These are phyloP conservation scores for Phaeolepiota aurea DNA, from an alignment of 768 basidiomycete species.

Conservation along the genomic window DNA sequence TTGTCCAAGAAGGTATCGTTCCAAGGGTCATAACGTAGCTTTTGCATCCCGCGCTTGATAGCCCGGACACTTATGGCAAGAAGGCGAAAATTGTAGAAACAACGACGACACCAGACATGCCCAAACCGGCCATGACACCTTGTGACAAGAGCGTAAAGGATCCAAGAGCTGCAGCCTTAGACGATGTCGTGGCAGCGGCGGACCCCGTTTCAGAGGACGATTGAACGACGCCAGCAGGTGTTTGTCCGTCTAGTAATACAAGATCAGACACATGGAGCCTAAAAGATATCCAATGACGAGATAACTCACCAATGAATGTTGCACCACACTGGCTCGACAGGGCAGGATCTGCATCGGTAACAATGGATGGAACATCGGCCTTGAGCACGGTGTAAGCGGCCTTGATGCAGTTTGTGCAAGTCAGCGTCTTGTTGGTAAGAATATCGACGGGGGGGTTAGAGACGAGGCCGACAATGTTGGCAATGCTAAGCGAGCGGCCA, in stretches of 20 bases:
- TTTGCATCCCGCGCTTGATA: too few species aligned
- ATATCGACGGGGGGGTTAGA: constrained; percentile 10
- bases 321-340: constrained; percentile 38
- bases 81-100: constrained; percentile 24
- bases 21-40: too few species aligned
- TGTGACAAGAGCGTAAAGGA: constrained; percentile 6
- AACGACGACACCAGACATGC: constrained; percentile 18
- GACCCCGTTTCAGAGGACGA: constrained; percentile 14
- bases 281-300: background rate
- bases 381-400: constrained; percentile 36
- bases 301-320: constrained; percentile 39
- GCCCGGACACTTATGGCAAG: too few species aligned
- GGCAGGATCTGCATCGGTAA: constrained; percentile 15
- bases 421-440: constrained; percentile 23
- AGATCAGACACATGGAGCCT: background rate
- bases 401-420: constrained; percentile 49
- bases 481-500: constrained; percentile 25
- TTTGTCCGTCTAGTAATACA: constrained; percentile 24
- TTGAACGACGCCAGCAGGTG: constrained; percentile 25
- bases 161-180: constrained; percentile 12
- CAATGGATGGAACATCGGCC: constrained; percentile 24
- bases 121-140: constrained; percentile 15
- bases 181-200: constrained; percentile 9
- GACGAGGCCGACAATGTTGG: constrained; percentile 16
- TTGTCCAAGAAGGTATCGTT: too few species aligned